Conservation (phyloP, 164 flowering plant genomes). For the Buxus sempervirens region DNA sequence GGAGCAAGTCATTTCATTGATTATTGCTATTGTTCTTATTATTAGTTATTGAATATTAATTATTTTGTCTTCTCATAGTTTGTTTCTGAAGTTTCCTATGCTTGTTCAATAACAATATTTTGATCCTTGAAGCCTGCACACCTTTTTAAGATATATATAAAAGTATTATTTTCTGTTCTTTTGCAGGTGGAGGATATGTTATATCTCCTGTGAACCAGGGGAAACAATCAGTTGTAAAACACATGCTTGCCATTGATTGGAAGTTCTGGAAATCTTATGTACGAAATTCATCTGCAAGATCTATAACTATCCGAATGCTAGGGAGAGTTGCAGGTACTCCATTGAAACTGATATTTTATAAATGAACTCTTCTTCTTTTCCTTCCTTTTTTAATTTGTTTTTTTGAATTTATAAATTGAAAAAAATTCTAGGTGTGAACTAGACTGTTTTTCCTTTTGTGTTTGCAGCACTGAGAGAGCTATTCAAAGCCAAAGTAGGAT, state of each 20-base stretch:
- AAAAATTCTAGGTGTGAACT: neutral
- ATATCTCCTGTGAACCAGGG: conserved; percentile 70
- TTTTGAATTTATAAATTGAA: neutral
- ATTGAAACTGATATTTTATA: neutral
- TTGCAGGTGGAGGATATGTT: conserved; percentile 92
- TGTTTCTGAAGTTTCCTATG: neutral
- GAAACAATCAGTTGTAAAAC: conserved; percentile 72
- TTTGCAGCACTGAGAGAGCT: conserved; percentile 77
- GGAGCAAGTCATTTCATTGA: no score
- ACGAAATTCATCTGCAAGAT: conserved; percentile 48
- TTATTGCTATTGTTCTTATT: no score
- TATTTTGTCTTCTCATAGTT: no score
- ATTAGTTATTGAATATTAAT: no score
- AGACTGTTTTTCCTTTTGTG: conserved; percentile 1
- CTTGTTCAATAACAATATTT: neutral
- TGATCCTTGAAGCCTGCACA: neutral
- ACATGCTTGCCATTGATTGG: conserved; percentile 98
- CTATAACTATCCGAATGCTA: conserved; percentile 73
- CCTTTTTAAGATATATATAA: conserved; percentile 4
- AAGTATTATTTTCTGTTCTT: neutral
- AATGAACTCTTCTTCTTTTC: neutral
- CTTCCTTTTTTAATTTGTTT: no score
- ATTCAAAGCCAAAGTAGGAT: conserved; percentile 55
- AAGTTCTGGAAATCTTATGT: conserved; percentile 71
- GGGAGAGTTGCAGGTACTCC: conserved; percentile 74